Percentiles rank a stretch among this genome's conserved stretches.
Evolutionary conservation across 202 grass and related monocot genomes (phyloP).

Genomic region (Schoenoplectus tabernaemontani): DNA sequence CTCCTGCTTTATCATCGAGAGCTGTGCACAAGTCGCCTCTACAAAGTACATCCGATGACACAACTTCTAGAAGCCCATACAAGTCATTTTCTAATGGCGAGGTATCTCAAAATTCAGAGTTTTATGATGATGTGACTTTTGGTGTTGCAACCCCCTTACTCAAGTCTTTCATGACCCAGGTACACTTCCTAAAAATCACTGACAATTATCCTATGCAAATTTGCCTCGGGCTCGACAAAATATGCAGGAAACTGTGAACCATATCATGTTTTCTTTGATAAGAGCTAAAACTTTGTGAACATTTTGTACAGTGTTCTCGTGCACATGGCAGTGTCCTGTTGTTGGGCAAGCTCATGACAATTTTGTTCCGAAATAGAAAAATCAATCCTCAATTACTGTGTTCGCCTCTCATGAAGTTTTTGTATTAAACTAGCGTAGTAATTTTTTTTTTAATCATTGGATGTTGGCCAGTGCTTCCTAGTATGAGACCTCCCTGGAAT

Average conservation of each 20-base stretch:
- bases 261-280: neutral
- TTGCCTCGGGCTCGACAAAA: neutral
- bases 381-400: neutral
- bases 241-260: neutral
- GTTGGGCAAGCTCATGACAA: neutral
- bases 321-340: neutral
- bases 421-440: neutral
- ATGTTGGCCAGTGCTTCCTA: neutral
- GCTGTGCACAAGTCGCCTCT: constrained; percentile 49
- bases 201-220: neutral
- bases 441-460: neutral
- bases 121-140: constrained; percentile 62
- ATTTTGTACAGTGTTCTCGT: neutral
- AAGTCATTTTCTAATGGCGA: constrained; percentile 78
- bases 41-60: constrained; percentile 41
- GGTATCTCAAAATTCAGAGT: constrained; percentile 37
- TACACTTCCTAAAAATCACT: constrained; percentile 22
- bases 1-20: constrained; percentile 82
- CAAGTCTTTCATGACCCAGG: constrained; percentile 90
- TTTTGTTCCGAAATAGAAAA: neutral
- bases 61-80: constrained; percentile 57
- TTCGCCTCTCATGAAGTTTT: constrained; percentile 4
- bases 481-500: neutral
- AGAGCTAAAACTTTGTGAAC: neutral
- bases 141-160: constrained; percentile 69